These are phyloP conservation scores for Elsinoe batatas DNA, from an alignment of 2,329 filamentous ascomycete genomes.

Conservation along the genomic window DNA sequence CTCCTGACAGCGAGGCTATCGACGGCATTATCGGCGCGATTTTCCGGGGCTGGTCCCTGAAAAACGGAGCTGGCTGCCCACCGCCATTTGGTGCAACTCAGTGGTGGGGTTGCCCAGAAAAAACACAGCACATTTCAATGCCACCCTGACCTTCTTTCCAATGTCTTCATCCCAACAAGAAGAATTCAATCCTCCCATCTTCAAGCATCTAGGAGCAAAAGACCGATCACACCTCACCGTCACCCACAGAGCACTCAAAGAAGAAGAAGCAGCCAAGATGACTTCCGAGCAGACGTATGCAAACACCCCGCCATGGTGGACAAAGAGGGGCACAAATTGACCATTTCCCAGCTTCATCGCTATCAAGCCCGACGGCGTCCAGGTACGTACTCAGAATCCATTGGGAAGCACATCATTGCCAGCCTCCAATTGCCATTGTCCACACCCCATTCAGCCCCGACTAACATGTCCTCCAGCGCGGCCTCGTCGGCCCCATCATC, in stretches of 20 bases:
- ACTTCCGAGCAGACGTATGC: conserved; percentile 75
- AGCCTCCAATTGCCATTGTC: not conserved
- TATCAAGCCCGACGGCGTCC: conserved; percentile 99
- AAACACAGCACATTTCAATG: conserved; percentile 7
- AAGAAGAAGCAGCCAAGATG: conserved; percentile 29
- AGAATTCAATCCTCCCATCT: conserved; percentile 33
- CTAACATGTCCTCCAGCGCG: conserved; percentile 54
- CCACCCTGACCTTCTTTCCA: not conserved
- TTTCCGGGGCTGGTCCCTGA: not conserved
- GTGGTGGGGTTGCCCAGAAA: conserved; percentile 9
- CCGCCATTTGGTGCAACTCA: not conserved
- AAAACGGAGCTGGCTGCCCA: not conserved
- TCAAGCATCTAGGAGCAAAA: conserved; percentile 38
- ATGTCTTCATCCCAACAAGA: conserved; percentile 15
- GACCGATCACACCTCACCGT: conserved; percentile 36
- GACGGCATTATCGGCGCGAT: not conserved
- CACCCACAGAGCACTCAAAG: conserved; percentile 23
- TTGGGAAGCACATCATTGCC: conserved; percentile 9
- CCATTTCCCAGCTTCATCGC: conserved; percentile 77
- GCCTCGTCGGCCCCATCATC: conserved; percentile 96
- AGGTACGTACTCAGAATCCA: conserved; percentile 50
- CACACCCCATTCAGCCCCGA: not conserved
- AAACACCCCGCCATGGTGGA: conserved; percentile 18
- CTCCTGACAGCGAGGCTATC: not conserved
- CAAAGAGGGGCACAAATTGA: conserved; percentile 9